A percentile compares a stretch with the other conserved stretches of the same genome.
phyloP scores from a whole-genome alignment of 108 stramenopile genomes.

The Phaeodactylum tricornutum region DNA sequence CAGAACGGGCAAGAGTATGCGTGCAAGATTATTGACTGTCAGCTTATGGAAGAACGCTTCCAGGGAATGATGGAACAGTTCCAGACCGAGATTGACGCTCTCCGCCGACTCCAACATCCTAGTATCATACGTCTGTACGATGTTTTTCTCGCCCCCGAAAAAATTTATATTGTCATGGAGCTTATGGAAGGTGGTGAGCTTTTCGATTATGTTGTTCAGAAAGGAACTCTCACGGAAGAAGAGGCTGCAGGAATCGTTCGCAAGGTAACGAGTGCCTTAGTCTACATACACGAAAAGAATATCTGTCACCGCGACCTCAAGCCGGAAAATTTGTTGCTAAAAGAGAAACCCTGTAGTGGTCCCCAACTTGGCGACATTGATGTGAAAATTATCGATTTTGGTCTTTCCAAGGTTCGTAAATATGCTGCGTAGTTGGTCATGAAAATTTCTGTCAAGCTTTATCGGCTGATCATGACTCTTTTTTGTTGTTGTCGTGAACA shows the following conservation, averaged over 20 bases:
- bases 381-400: conserved; percentile 98
- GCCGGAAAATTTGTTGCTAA: conserved; percentile 41
- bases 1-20: conserved; percentile 62
- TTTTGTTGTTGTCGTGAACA: conserved; percentile 9
- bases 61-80: conserved; percentile 92
- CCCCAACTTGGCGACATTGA: conserved; percentile 43
- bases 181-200: conserved; percentile 96
- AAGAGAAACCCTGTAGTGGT: conserved; percentile 13
- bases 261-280: conserved; percentile 85
- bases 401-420: conserved; percentile 71
- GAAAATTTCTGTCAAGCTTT: neutral
- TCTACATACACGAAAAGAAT: conserved; percentile 93
- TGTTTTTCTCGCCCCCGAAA: conserved; percentile 78
- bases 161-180: conserved; percentile 97
- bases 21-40: conserved; percentile 95
- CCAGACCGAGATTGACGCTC: conserved; percentile 83
- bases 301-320: conserved; percentile 96
- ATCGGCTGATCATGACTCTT: neutral
- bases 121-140: conserved; percentile 93
- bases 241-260: conserved; percentile 90
- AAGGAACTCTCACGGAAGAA: conserved; percentile 79
- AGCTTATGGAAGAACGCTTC: conserved; percentile 81
- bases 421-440: conserved; percentile 1
- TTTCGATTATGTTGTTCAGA: conserved; percentile 97
- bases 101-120: conserved; percentile 69